A percentile compares a stretch with the other conserved stretches of the same genome.
phyloP scores from a whole-genome alignment of 176 grass and related monocot species.

The Triticum aestivum region IWGSC_CS_RefSeq_v2.1 NC_057805.1:451490085-451490584 shows the following conservation, averaged over 20 bases:
- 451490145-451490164: not conserved
- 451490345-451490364: no score
- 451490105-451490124: no score
- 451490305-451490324: not conserved
- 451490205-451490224: not conserved
- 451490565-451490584: slow-evolving; percentile 50
- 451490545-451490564: slow-evolving; percentile 47
- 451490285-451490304: not conserved
- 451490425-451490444: not conserved
- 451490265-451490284: not conserved
- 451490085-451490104: no score
- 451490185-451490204: not conserved
- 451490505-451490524: slow-evolving; percentile 56
- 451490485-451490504: slow-evolving; percentile 79
- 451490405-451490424: not conserved
- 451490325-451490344: not conserved
- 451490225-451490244: not conserved
- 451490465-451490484: slow-evolving; percentile 41
- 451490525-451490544: slow-evolving; percentile 57
- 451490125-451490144: not conserved
- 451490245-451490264: not conserved
- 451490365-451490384: not conserved
- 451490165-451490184: no score
- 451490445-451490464: slow-evolving; percentile 45
- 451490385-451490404: not conserved